Base-by-base conservation (phyloP, 345 rosid genomes). In the Isatis tinctoria region DNA sequence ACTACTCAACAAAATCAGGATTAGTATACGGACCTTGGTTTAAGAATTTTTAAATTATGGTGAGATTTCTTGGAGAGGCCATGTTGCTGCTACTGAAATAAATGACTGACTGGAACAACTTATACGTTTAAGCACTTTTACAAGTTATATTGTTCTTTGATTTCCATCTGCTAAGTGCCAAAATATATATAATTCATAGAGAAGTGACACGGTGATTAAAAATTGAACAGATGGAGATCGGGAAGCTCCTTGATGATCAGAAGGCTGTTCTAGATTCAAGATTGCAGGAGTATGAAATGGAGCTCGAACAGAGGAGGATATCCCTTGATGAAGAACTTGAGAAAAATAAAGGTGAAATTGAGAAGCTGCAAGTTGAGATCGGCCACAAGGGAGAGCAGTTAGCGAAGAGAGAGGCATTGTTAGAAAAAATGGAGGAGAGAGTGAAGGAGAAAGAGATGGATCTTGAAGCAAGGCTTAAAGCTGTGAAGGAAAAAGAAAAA, bases 401-500 rank as follows among this genome's bases (percentile, higher is more conserved):
- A 80, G 69, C 58, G 54, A 88, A 87, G 74, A 75, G 80, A 70
- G 93, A 84, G 73, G 82, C 85, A 70, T 81, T 83, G 57, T 70
- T 85, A 78, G 83, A 85, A 63, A 80, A 51, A 73, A 86, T 78
- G 80, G 67, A 78, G 22, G 93, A 82, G 72, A 86, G 82, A 68
- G 65, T 82, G 75, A 85, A 86, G 79, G 97, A 88, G 82, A 89
- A 86, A 83, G 94, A 87, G 59, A 86, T 85, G 76, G 92, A 88
- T 51, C 80, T 87, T 63, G 91, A 88, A 71, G 81, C 79, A 45
- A 89, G 77, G 74, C 66, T 76, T 66, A 82, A 88, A 85, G 71
- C 69, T 35, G 49, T 84, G 67, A 86, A 86, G 78, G 91, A 85
- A 70, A 82, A 51, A 41, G 97, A 91, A 54, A 86, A 88, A 64